Conservation (phyloP, 208 protist genomes). For the Crithidia mellificae region DNA sequence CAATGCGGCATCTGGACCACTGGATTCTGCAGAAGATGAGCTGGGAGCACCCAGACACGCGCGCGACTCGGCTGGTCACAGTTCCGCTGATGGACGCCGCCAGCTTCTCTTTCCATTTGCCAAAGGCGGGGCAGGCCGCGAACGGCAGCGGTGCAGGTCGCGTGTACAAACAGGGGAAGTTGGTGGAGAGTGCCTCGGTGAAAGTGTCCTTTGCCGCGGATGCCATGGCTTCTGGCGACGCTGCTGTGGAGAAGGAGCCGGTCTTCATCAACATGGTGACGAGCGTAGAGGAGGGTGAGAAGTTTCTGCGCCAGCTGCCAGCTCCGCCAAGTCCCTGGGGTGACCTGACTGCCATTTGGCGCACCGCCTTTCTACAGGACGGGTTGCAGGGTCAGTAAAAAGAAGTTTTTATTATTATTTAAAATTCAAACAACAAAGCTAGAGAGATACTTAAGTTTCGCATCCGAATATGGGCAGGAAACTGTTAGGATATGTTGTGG, state of each 20-base stretch:
- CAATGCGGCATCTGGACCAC: conserved; percentile 73
- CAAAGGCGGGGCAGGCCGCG: conserved; percentile 10
- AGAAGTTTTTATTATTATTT: conserved; percentile 5
- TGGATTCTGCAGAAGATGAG: conserved; percentile 80
- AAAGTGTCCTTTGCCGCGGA: too few relatives aligned
- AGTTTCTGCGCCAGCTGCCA: conserved; percentile 64
- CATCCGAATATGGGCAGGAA: too few relatives aligned
- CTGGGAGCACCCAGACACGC: conserved; percentile 71
- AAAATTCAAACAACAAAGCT: conserved; percentile 2
- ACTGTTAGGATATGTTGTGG: too few relatives aligned
- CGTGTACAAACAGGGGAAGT: conserved; percentile 22
- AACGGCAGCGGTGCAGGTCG: background rate
- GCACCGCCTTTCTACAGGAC: conserved; percentile 44
- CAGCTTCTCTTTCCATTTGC: conserved; percentile 65
- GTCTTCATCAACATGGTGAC: conserved; percentile 77
- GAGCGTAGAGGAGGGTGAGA: conserved; percentile 63
- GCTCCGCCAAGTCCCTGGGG: conserved; percentile 50
- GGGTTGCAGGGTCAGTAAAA: conserved; percentile 18
- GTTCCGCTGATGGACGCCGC: conserved; percentile 56
- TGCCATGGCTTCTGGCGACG: too few relatives aligned
- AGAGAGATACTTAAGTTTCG: too few relatives aligned
- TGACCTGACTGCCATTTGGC: conserved; percentile 62
- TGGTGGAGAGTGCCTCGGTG: conserved; percentile 8
- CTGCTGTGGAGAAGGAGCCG: conserved; percentile 25
- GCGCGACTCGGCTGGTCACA: conserved; percentile 49